Base-by-base conservation (phyloP, 192 early-diverging fungal genomes). In the Spizellomyces punctatus region DNA sequence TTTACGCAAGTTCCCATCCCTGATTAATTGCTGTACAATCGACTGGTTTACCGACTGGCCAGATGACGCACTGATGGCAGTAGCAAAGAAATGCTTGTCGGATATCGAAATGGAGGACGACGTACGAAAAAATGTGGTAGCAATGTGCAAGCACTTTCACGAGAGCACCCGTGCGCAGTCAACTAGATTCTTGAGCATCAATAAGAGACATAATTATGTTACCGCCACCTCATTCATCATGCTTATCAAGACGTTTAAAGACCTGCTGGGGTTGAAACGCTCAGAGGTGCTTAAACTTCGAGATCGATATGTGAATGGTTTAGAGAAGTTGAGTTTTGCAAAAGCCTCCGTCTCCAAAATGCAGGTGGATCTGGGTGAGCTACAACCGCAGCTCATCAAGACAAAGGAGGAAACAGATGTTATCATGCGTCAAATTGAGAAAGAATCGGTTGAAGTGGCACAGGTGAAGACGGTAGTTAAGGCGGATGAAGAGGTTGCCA, bases 1-100 rank as follows among this genome's bases (percentile, higher is more conserved):
- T 6, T 64, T 88, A 54, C 43, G 86, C 44, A 84, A 87, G 63
- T 88, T 88, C 56, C 86, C 86, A 0, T 85, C 83, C 10, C 75
- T 88, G 17, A 73, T 88, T 58, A 88, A 88, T 69, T 88, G 86
- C 65, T 88, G 86, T 63, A 88, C 86, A 14, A 88, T 88, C 48
- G 81, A 88, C 71, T 88, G 86, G 86, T 88, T 88, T 73, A 79
- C 76, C 10, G 86, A 84, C 54, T 88, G 86, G 86, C 86, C 86
- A 2, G 74, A 86, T 19, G 86, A 88, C 69, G 86, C 86, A 3
- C 61, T 88, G 17, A 85, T 80, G 60, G 83, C 86, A 63, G 86
- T 88, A 16, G 86, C 86, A 12, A 67, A 67, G 5, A 86, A 86
- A 54, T 88, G 86, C 66, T 62, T 88, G 41, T 67, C 76, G 43